These are phyloP conservation scores for Ganoderma sp. DNA, from an alignment of 1,284 basidiomycete genomes.

Conservation along the genomic window DNA sequence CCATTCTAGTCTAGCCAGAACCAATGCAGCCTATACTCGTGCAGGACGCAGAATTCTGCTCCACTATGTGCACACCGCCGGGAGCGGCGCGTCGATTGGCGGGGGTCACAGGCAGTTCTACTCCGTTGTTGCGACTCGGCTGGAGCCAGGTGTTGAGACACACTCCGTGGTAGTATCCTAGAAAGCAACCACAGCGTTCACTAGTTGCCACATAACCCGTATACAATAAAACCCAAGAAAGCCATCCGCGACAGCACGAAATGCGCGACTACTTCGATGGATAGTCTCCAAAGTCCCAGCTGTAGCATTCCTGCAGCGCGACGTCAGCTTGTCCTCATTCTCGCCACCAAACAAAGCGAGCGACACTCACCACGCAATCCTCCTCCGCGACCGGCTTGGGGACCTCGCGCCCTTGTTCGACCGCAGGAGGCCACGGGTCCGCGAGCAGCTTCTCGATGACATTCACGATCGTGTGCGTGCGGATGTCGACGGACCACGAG, in stretches of 20 bases:
- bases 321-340: not conserved
- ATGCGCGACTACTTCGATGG: not conserved
- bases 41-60: not conserved
- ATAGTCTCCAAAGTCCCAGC: slow-evolving; percentile 73
- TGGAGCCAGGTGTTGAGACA: not conserved
- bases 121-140: not conserved
- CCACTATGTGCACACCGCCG: not conserved
- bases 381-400: slow-evolving; percentile 55
- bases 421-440: slow-evolving; percentile 75
- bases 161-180: not conserved
- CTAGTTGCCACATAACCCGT: not conserved
- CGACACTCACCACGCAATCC: slow-evolving; percentile 65
- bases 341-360: not conserved
- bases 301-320: slow-evolving; percentile 67
- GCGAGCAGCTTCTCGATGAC: slow-evolving; percentile 81
- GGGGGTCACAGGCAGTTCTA: no score
- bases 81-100: not conserved
- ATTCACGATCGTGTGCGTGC: slow-evolving; percentile 83
- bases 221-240: slow-evolving; percentile 3
- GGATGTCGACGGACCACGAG: slow-evolving; percentile 84
- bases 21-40: not conserved
- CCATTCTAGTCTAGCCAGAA: not conserved
- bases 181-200: not conserved
- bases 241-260: not conserved
- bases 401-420: slow-evolving; percentile 63